These are phyloP conservation scores for Epithele typhae DNA, from an alignment of 768 basidiomycete genomes.

Conservation along the genomic window DNA sequence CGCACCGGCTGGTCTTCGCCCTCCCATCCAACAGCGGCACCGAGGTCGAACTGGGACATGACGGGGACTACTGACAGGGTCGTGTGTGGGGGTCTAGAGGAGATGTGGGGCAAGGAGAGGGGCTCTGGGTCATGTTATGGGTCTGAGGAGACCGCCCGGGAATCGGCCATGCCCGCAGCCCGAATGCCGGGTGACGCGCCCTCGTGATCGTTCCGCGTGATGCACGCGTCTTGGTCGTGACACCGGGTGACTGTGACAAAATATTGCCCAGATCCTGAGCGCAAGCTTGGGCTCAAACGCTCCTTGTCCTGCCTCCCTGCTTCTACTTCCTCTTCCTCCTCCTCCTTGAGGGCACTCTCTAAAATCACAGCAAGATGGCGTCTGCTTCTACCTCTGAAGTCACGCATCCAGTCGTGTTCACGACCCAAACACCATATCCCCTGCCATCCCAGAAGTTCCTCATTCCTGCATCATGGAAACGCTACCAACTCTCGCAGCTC, in stretches of 20 bases:
- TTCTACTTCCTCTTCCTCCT: no score
- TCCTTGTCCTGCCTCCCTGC: no score
- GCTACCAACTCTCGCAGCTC: slow-evolving; percentile 96
- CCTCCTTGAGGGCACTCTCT: no score
- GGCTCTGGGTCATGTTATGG: neutral
- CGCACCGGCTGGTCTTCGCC: slow-evolving; percentile 51
- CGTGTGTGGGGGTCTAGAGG: neutral
- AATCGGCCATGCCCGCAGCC: no score
- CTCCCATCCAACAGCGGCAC: slow-evolving; percentile 60
- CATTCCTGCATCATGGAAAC: slow-evolving; percentile 84
- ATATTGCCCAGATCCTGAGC: neutral
- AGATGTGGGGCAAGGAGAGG: neutral
- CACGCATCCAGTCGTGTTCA: slow-evolving; percentile 64
- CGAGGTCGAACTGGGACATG: slow-evolving; percentile 54
- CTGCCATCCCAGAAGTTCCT: slow-evolving; percentile 88
- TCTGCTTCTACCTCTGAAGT: slow-evolving; percentile 9
- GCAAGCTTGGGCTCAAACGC: neutral
- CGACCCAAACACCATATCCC: slow-evolving; percentile 66
- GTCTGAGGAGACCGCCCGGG: no score
- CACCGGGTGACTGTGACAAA: slow-evolving; percentile 6
- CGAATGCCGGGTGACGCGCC: slow-evolving; percentile 3
- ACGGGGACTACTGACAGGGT: neutral
- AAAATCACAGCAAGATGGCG: no score
- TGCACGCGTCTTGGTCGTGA: neutral
- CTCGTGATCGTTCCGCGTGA: slow-evolving; percentile 3